phyloP scores from a whole-genome alignment of 345 rosid genomes.

The Rhizophora mangle region DNA sequence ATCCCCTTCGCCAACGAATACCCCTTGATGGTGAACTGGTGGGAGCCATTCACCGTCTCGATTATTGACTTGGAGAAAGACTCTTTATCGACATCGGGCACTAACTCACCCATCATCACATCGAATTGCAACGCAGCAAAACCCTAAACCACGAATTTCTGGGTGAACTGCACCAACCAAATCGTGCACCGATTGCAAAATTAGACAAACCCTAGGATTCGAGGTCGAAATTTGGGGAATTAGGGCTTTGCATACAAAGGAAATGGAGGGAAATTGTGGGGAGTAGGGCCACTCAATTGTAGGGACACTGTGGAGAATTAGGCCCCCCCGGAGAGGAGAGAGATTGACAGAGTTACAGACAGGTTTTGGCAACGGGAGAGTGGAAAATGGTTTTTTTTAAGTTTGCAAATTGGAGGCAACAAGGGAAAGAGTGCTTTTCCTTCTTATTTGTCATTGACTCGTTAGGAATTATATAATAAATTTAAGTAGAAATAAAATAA shows the following conservation, averaged over 20 bases:
- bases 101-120: constrained; percentile 48
- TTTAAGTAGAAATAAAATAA: no score
- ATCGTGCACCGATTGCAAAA: neutral
- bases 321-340: neutral
- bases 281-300: neutral
- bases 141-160: neutral
- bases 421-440: no score
- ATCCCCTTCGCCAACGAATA: constrained; percentile 2
- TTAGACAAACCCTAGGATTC: neutral
- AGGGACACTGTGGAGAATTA: neutral
- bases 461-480: no score
- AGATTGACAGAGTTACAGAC: neutral
- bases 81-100: constrained; percentile 31
- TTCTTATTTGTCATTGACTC: no score
- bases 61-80: constrained; percentile 55
- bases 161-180: neutral
- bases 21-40: constrained; percentile 69
- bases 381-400: no score
- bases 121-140: constrained; percentile 5
- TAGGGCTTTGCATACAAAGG: neutral
- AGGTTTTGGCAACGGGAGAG: no score
- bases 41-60: constrained; percentile 88
- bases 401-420: no score
- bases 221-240: neutral
- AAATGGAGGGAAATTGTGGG: neutral